phyloP scores from a whole-genome alignment of 768 basidiomycete species.

The Naganishia randhawae region DNA sequence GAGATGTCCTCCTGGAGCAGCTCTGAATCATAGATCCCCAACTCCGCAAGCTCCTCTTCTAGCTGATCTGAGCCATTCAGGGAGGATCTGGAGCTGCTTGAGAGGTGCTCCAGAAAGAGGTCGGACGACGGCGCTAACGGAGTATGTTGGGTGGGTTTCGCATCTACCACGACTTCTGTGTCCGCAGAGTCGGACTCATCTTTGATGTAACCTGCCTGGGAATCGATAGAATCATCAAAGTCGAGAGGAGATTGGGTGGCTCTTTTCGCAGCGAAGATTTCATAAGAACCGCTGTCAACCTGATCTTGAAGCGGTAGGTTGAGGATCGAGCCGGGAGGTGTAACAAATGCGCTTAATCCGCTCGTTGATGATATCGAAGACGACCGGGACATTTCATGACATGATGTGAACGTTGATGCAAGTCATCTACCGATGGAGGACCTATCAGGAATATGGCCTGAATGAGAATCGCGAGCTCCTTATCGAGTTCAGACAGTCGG shows the following conservation, averaged over 20 bases:
- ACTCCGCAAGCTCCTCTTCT: conserved; percentile 18
- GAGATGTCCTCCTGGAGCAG: conserved; percentile 10
- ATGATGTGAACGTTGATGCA: not conserved
- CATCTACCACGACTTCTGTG: not conserved
- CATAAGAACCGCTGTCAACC: not conserved
- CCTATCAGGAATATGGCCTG: not conserved
- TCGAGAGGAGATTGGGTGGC: not conserved
- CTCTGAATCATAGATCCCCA: conserved; percentile 21
- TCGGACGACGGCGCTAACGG: not conserved
- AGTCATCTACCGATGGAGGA: not conserved
- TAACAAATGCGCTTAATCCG: conserved; percentile 17
- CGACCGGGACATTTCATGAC: conserved; percentile 17
- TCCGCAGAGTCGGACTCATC: not conserved
- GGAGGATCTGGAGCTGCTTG: conserved; percentile 19
- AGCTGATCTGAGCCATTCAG: not conserved
- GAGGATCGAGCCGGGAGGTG: conserved; percentile 7
- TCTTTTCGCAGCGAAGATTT: not conserved
- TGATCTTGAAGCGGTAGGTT: conserved; percentile 4
- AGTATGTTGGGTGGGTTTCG: not conserved
- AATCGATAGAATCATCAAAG: not conserved
- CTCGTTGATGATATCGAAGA: conserved; percentile 18
- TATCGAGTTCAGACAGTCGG: not conserved
- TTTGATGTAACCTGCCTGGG: not conserved
- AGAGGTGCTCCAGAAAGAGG: conserved; percentile 24
- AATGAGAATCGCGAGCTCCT: too few species aligned